phyloP scores from a whole-genome alignment of 768 basidiomycete genomes.

The Termitomyces sp. region DNA sequence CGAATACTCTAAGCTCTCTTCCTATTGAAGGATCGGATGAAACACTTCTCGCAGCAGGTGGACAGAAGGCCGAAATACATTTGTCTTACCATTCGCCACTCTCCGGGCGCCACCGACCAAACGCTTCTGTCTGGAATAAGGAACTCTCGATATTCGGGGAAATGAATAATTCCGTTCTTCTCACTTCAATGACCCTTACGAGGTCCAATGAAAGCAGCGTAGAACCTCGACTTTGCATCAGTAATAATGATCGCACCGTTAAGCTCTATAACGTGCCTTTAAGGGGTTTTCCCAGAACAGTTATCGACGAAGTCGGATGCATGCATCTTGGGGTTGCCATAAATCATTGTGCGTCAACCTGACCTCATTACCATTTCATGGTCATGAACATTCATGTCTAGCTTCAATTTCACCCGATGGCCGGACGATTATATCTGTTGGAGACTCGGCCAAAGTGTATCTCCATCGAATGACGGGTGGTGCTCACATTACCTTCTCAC shows the following conservation, averaged over 20 bases:
- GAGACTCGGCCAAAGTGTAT: slow-evolving; percentile 83
- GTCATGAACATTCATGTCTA: slow-evolving; percentile 23
- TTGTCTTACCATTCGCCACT: slow-evolving; percentile 42
- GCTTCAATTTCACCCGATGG: slow-evolving; percentile 90
- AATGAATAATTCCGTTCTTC: slow-evolving; percentile 81
- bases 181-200: slow-evolving; percentile 53
- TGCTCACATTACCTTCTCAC: slow-evolving; percentile 51
- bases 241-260: slow-evolving; percentile 82
- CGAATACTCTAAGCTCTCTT: slow-evolving; percentile 60
- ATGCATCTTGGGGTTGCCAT: slow-evolving; percentile 63
- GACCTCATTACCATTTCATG: not conserved
- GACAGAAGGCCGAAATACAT: slow-evolving; percentile 68
- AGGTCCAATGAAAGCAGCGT: slow-evolving; percentile 56
- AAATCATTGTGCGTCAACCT: slow-evolving; percentile 63
- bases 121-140: slow-evolving; percentile 46
- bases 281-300: slow-evolving; percentile 34
- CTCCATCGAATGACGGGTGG: slow-evolving; percentile 75
- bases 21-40: slow-evolving; percentile 43
- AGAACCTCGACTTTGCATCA: slow-evolving; percentile 75
- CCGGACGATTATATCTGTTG: slow-evolving; percentile 80
- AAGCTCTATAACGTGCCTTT: slow-evolving; percentile 75
- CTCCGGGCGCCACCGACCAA: slow-evolving; percentile 18
- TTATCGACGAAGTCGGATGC: slow-evolving; percentile 44
- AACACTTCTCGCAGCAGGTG: slow-evolving; percentile 69
- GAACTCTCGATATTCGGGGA: slow-evolving; percentile 52